Percentiles rank a stretch among this genome's conserved stretches.
Evolutionary conservation across 2,329 filamentous ascomycete genomes (phyloP).

Genomic region (Colletotrichum sp.): DNA sequence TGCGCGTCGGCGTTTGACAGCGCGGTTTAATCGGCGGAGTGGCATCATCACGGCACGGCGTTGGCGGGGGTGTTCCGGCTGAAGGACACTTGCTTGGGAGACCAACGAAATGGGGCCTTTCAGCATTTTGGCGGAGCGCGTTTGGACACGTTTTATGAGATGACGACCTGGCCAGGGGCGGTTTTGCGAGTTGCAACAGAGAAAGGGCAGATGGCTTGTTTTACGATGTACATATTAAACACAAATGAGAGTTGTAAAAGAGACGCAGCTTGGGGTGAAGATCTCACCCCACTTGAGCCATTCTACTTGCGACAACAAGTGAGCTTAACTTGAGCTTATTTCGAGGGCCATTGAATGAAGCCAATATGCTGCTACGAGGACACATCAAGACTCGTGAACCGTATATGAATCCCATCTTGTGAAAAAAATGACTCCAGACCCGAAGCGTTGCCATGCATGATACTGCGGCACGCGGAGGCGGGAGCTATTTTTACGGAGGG

Average conservation of each 20-base stretch:
- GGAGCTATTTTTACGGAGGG: neutral
- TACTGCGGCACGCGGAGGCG: neutral
- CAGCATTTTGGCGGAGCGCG: constrained; percentile 10
- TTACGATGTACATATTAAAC: neutral
- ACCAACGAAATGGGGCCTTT: neutral
- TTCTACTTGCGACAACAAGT: neutral
- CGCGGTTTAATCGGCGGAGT: constrained; percentile 5
- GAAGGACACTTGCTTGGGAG: neutral
- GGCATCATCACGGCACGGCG: constrained; percentile 19
- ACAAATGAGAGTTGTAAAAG: neutral
- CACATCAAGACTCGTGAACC: neutral
- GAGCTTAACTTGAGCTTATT: neutral
- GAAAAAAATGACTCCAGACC: too few relatives aligned
- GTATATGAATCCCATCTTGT: neutral
- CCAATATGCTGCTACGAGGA: neutral
- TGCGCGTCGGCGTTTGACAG: constrained; percentile 4
- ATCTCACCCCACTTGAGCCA: neutral
- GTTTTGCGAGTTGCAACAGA: neutral
- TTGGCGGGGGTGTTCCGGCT: constrained; percentile 14
- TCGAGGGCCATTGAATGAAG: neutral
- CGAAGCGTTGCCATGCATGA: neutral
- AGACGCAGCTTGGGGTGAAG: neutral
- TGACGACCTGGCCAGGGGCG: neutral
- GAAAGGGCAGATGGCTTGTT: neutral
- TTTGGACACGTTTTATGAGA: constrained; percentile 10